Conservation (phyloP, 768 basidiomycete genomes). For the Mycena sanguinolenta region DNA sequence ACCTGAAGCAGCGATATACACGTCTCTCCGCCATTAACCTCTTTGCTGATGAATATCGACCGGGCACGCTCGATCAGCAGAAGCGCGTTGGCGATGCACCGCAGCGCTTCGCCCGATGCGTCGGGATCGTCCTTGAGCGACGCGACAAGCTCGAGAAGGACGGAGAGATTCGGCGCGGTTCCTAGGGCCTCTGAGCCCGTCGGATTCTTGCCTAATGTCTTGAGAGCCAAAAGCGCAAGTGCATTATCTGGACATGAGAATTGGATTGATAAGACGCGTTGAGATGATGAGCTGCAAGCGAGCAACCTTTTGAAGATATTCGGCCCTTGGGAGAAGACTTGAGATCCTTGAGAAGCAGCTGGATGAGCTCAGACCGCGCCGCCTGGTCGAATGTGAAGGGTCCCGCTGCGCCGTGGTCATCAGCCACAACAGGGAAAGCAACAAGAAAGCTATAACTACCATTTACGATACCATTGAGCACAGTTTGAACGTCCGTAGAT, state of each 20-base stretch:
- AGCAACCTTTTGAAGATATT: slow-evolving; percentile 67
- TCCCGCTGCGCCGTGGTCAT: slow-evolving; percentile 50
- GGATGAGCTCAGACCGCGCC: slow-evolving; percentile 68
- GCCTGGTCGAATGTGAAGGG: slow-evolving; percentile 61
- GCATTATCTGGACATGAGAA: slow-evolving; percentile 69
- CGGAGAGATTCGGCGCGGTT: slow-evolving; percentile 65
- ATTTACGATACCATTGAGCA: slow-evolving; percentile 24
- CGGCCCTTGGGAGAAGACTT: slow-evolving; percentile 59
- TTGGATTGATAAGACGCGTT: slow-evolving; percentile 20
- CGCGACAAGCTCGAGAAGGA: slow-evolving; percentile 65
- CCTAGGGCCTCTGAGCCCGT: slow-evolving; percentile 76
- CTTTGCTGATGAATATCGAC: slow-evolving; percentile 64
- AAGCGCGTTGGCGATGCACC: slow-evolving; percentile 85
- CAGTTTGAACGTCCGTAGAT: slow-evolving; percentile 1
- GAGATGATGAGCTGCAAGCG: slow-evolving; percentile 14
- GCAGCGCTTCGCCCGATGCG: slow-evolving; percentile 76
- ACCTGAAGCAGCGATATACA: slow-evolving; percentile 74
- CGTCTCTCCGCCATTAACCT: slow-evolving; percentile 74
- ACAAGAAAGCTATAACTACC: slow-evolving; percentile 1
- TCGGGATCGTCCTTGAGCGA: slow-evolving; percentile 70
- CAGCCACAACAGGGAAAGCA: not conserved
- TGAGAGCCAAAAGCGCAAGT: slow-evolving; percentile 77
- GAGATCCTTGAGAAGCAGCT: slow-evolving; percentile 72
- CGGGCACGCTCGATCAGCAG: slow-evolving; percentile 77
- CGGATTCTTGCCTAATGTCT: slow-evolving; percentile 79